Base-by-base conservation (phyloP, 2,329 filamentous ascomycete genomes). In the Verticillium nonalfalfae region DNA sequence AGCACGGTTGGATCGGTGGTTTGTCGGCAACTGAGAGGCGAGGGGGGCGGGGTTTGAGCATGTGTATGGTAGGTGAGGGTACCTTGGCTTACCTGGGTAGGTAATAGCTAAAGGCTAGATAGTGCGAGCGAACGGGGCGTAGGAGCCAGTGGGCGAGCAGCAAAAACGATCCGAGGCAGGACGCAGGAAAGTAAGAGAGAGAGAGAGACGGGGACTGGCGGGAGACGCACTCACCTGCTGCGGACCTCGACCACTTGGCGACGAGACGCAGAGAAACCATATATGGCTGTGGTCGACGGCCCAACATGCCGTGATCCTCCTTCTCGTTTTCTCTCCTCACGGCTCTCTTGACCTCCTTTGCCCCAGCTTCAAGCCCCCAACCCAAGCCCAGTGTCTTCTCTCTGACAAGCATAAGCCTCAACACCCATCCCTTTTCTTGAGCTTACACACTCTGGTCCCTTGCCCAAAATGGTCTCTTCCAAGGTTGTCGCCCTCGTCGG, bases 391-490 rank as follows among this genome's bases (percentile, higher is more conserved):
- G 18, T 50, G 57, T 39, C 55, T 34, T 18, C 57, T 31, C 26
- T 11, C 55, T 52, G 38, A 58, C 38, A 50, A 39, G 55, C 55
- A 57, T 18, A 52, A 52, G 45, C 45, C 45, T 52, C 45, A 52
- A 52, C 15, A 18, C 45, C 10, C 15, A 34, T 38, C 34, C 35
- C 55, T n/a, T 38, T 21, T 50, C 57, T 50, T 58, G 57, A 58
- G 57, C 38, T 33, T 40, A 52, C 57, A 50, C 38, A 50, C 38
- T 34, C 39, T 50, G 57, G 57, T 40, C 50, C 45, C 57, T 58
- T 45, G 58, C 36, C 40, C 36, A 64, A 64, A 55, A 65, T 65
- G 64, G 62, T 65, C 45, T 65, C 62, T 36, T 39, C 58, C 62
- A 62, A 57, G 33, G 54, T 60, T 57, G 56, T 61, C 36, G 63